A percentile compares a stretch with the other conserved stretches of the same genome.
Evolutionary conservation across 2,329 filamentous ascomycete genomes (phyloP).

Genomic region (Talaromyces sp.): DNA sequence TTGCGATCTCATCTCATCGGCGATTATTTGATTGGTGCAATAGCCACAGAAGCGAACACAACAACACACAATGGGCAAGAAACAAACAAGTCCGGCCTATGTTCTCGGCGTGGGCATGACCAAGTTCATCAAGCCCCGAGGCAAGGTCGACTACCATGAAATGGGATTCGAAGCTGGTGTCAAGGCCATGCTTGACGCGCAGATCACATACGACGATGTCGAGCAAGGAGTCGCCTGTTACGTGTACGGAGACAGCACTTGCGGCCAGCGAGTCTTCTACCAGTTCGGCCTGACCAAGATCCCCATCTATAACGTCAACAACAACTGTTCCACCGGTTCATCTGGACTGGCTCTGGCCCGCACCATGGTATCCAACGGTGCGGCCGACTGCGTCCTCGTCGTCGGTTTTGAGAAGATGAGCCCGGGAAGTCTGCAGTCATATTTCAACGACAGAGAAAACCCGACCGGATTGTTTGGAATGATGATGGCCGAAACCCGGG

Average conservation of each 20-base stretch:
- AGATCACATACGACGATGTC: slow-evolving; percentile 95
- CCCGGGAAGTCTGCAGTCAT: slow-evolving; percentile 75
- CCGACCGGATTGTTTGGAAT: slow-evolving; percentile 66
- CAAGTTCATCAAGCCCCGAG: slow-evolving; percentile 96
- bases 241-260: slow-evolving; percentile 93
- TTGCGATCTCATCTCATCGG: background rate
- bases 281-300: slow-evolving; percentile 98
- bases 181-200: slow-evolving; percentile 70
- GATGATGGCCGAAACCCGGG: slow-evolving; percentile 81
- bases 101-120: slow-evolving; percentile 98
- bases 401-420: slow-evolving; percentile 99
- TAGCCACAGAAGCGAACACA: background rate
- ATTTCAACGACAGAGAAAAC: slow-evolving; percentile 80
- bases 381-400: slow-evolving; percentile 82
- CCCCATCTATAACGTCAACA: slow-evolving; percentile 97
- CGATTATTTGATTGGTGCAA: background rate
- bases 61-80: slow-evolving; percentile 47
- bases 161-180: slow-evolving; percentile 88
- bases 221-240: slow-evolving; percentile 96
- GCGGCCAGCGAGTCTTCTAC: slow-evolving; percentile 95
- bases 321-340: slow-evolving; percentile 95
- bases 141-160: slow-evolving; percentile 91
- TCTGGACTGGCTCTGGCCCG: slow-evolving; percentile 83
- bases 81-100: slow-evolving; percentile 60
- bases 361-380: slow-evolving; percentile 72